Evolutionary conservation across 306 rosid species (phyloP).

Genomic region (Ceratonia siliqua): DNA sequence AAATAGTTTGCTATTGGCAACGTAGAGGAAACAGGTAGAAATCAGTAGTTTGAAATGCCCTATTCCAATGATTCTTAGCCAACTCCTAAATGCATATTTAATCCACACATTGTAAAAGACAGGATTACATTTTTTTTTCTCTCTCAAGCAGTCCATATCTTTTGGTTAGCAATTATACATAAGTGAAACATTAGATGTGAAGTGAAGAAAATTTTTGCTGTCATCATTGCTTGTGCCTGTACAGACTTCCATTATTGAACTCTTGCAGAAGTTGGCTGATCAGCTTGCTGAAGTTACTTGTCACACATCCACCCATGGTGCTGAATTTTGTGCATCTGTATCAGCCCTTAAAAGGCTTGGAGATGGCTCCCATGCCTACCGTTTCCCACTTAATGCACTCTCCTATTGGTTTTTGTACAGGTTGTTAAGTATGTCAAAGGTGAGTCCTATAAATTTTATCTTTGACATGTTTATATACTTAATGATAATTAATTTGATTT

Average conservation of each 20-base stretch:
- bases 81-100: too few relatives aligned
- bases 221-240: constrained; percentile 55
- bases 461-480: too few relatives aligned
- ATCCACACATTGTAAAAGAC: not conserved
- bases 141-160: not conserved
- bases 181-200: too few relatives aligned
- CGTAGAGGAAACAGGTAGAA: too few relatives aligned
- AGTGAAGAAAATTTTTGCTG: too few relatives aligned
- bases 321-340: constrained; percentile 81
- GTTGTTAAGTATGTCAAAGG: too few relatives aligned
- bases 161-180: not conserved
- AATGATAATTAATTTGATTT: too few relatives aligned
- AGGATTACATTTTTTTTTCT: not conserved
- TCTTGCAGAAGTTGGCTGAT: constrained; percentile 80
- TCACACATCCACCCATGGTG: constrained; percentile 91
- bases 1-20: too few relatives aligned
- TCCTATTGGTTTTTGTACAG: too few relatives aligned
- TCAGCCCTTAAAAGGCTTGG: constrained; percentile 91
- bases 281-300: constrained; percentile 99
- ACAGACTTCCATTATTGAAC: constrained; percentile 66
- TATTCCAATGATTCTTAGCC: too few relatives aligned
- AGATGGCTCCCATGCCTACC: constrained; percentile 91
- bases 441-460: too few relatives aligned
- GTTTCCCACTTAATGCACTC: constrained; percentile 77
- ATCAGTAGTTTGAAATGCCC: too few relatives aligned